Evolutionary conservation across 805 yeast genomes (phyloP).

Genomic region (Nakazawaea peltata): DNA sequence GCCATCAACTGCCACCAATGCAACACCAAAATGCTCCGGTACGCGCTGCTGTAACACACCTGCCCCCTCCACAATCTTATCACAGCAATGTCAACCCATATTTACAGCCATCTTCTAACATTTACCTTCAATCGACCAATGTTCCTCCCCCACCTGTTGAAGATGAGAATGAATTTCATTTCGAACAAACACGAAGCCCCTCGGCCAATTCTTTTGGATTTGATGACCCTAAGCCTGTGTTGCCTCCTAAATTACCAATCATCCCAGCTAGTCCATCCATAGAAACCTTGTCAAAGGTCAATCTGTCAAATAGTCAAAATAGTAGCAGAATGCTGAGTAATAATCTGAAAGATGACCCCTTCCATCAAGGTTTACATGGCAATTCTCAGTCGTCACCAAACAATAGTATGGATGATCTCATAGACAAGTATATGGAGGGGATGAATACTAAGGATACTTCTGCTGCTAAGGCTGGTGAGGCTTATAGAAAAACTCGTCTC

Average conservation of each 20-base stretch:
- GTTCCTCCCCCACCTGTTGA: not conserved
- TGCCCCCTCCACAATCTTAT: no score
- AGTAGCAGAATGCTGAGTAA: not conserved
- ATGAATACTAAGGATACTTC: constrained; percentile 1
- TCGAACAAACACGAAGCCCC: not conserved
- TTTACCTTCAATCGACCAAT: no score
- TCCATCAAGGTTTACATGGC: not conserved
- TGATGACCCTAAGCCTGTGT: not conserved
- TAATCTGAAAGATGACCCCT: not conserved
- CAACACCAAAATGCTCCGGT: not conserved
- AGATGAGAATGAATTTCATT: not conserved
- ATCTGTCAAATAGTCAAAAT: not conserved
- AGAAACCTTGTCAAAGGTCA: not conserved
- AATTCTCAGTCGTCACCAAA: not conserved
- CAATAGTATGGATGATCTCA: constrained; percentile 7
- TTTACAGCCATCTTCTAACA: no score
- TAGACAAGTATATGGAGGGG: constrained; percentile 6
- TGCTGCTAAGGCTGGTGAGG: constrained; percentile 1
- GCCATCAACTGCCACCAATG: not conserved
- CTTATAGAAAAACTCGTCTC: not conserved
- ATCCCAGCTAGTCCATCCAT: constrained; percentile 4
- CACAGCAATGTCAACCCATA: not conserved
- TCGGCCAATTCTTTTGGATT: not conserved
- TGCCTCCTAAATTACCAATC: constrained; percentile 9
- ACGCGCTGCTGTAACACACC: no score